Evolutionary conservation across 2,329 filamentous ascomycete species (phyloP), one percentile per base, ranked within the genome.

Genomic region (Fusarium anguioides): DNA sequence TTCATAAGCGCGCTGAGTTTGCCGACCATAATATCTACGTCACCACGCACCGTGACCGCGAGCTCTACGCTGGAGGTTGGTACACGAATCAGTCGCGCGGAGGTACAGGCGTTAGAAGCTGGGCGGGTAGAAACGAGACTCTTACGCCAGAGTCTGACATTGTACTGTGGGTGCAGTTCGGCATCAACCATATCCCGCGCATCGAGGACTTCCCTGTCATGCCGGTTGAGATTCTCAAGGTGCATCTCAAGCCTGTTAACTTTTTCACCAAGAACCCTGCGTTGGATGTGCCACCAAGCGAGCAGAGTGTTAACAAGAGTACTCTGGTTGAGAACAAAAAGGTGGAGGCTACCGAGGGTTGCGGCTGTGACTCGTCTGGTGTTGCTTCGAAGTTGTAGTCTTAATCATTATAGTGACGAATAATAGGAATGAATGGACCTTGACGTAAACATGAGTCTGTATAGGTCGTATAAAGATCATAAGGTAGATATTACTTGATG

Each of bases 91-190:
- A 85, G 75, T 83, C 82, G 60, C 75, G 72, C 4, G 72, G 67
- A 5, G 68, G 54, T 0, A 51, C 52, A 17, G 67, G 64, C 4
- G 36, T 83, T 80, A 59, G 72, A 66, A 15, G 81, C 79, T 5
- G 83, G 83, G 54, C 64, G 24, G 60, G 68, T 35, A 40, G 71
- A 36, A 78, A 77, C 46, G 72, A 74, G 27, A 72, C 75, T 60
- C 78, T 96, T 69, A 91, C 91, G 44, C 89, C 96, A 78, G 91
- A 89, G 3, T 69, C 57, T 26, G 92, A 97, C 75, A 81, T 96
- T 3, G 77, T 83, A 2, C 57, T 85, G 0, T 86, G 83, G 83
- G 80, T 77, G 14, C 81, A 83, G 8, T 84, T 83, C 53, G 81
- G 82, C 3, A 73, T 84, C 29, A 84, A 82, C 14, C 82, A 84